Evolutionary conservation across 192 early-diverging fungal genomes (phyloP), one percentile per base, ranked within the genome.

Genomic region (Gaertneriomyces semiglobifer): DNA sequence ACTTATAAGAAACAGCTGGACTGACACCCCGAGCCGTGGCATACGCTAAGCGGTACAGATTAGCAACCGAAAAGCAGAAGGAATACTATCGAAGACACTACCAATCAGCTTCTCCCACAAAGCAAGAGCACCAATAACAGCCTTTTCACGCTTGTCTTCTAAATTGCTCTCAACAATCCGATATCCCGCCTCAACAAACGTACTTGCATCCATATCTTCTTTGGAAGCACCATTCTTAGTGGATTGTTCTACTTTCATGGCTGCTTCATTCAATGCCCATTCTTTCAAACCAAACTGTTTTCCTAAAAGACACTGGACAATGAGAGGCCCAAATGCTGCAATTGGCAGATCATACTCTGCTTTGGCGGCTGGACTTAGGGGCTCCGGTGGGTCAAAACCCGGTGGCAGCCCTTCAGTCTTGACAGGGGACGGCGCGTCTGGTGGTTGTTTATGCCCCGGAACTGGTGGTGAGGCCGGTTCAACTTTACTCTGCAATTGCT

Each of bases 81-180:
- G 8, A 68, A 59, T 42, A 1, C 12, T 11, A 43, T 42, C 9
- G 44, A 74, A 6, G 9, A 18, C 66, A 66, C 12, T 67, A 85
- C 78, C 66, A 6, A 53, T 82, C 46, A 84, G 44, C 39, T 77
- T 41, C 42, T 85, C 79, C 72, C 82, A 84, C 16, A 88, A 64
- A 14, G 68, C 41, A 20, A 88, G 43, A 16, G 80, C 54, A 16
- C 75, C 55, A 12, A 70, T 69, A 16, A 80, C 63, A 1, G 74
- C 60, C 58, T 86, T 84, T 63, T 88, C 87, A 20, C 81, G 69
- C 9, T 63, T 75, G 57, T 88, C 87, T 5, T 79, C 77, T 11
- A 88, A 53, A 4, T 68, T 80, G 14, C 68, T 66, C 54, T 67
- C 62, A 9, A 88, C 73, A 8, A 81, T 69, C 60, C 77, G 71